Conservation (phyloP, 768 basidiomycete species). For the Leccinum boreale region DNA sequence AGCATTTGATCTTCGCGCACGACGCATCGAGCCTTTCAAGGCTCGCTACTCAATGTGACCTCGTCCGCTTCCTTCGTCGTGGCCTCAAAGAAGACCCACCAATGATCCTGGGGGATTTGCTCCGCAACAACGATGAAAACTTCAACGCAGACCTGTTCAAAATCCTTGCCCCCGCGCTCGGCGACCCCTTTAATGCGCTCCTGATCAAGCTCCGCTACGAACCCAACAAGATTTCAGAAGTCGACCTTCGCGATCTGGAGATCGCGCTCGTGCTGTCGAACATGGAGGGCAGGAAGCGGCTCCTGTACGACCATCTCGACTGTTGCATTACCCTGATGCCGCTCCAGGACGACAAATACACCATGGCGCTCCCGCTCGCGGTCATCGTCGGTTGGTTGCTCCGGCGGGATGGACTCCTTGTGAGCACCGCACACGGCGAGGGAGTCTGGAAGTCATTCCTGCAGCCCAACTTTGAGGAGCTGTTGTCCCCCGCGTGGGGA, state of each 20-base stretch:
- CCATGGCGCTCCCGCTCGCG: slow-evolving; percentile 2
- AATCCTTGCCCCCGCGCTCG: slow-evolving; percentile 1
- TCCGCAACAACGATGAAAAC: background rate
- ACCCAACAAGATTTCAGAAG: background rate
- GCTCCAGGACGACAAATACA: background rate
- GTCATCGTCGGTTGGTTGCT: slow-evolving; percentile 5
- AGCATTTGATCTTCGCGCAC: background rate
- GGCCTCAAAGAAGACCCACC: slow-evolving; percentile 1
- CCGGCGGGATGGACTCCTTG: background rate
- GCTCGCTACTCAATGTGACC: background rate
- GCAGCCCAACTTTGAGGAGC: background rate
- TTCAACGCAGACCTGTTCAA: background rate
- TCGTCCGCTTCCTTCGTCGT: slow-evolving; percentile 1
- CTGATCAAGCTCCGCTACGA: slow-evolving; percentile 1
- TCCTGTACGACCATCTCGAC: slow-evolving; percentile 3
- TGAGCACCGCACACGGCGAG: background rate
- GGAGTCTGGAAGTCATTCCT: background rate
- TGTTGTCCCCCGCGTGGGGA: slow-evolving; percentile 5
- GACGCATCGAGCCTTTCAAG: background rate
- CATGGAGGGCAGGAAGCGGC: background rate
- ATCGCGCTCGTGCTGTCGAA: slow-evolving; percentile 3
- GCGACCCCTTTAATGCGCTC: slow-evolving; percentile 3
- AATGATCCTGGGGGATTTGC: slow-evolving; percentile 2
- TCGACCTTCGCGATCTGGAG: slow-evolving; percentile 3
- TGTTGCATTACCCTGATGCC: background rate